Percentiles rank a stretch among this genome's conserved stretches.
phyloP scores from a whole-genome alignment of 208 protist genomes.

The Crithidia thermophila region DNA sequence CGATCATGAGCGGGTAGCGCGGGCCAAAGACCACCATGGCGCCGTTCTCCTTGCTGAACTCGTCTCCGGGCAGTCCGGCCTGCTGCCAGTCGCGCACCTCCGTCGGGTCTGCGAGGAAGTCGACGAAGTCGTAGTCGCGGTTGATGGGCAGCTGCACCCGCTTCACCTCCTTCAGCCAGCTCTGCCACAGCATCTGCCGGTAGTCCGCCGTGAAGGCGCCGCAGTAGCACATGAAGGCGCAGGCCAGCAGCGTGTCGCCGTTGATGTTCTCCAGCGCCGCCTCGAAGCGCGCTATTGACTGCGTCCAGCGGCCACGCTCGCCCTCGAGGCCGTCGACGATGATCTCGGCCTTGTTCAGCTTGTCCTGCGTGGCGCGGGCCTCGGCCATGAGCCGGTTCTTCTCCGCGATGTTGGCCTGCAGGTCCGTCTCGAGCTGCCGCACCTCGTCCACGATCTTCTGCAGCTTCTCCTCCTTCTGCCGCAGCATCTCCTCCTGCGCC shows the following conservation, averaged over 20 bases:
- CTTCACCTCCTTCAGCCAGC: conserved; percentile 92
- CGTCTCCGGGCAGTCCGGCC: conserved; percentile 95
- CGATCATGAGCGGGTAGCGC: conserved; percentile 99
- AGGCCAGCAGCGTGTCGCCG: conserved; percentile 97
- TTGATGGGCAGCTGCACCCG: conserved; percentile 85
- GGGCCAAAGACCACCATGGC: conserved; percentile 95
- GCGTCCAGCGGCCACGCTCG: conserved; percentile 97
- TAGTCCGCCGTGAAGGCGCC: conserved; percentile 97
- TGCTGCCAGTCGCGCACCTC: conserved; percentile 98
- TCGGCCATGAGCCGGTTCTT: conserved; percentile 94
- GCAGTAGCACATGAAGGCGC: conserved; percentile 97
- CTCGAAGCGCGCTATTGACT: conserved; percentile 94
- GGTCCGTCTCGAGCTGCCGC: conserved; percentile 86
- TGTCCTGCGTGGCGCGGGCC: conserved; percentile 95
- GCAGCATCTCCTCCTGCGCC: conserved; percentile 95
- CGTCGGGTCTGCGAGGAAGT: conserved; percentile 96
- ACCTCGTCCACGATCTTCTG: conserved; percentile 95
- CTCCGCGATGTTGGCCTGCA: conserved; percentile 91
- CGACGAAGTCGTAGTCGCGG: conserved; percentile 90
- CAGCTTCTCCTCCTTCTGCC: conserved; percentile 92
- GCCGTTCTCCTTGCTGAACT: conserved; percentile 97
- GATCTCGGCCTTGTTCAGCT: conserved; percentile 96
- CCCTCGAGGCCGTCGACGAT: conserved; percentile 97
- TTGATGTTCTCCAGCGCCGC: conserved; percentile 87
- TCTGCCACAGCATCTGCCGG: conserved; percentile 89